Conservation (phyloP, 352 stramenopile species). For the Phytophthora pisi region DNA sequence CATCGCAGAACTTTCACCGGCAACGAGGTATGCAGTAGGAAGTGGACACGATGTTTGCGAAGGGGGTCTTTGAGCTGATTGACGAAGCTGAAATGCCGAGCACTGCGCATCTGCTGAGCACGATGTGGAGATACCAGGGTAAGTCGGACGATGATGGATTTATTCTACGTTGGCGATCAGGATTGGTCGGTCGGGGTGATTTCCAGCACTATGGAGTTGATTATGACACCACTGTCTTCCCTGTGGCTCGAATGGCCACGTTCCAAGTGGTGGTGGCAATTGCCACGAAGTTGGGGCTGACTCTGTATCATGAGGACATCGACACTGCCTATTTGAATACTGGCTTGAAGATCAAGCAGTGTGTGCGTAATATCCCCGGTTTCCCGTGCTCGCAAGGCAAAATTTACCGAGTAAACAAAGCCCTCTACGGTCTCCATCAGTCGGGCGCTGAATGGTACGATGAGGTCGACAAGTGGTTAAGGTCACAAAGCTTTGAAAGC, state of each 20-base stretch:
- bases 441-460: neutral
- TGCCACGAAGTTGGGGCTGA: neutral
- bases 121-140: neutral
- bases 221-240: slow-evolving; percentile 1
- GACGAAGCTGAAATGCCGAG: neutral
- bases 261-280: neutral
- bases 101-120: neutral
- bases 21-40: neutral
- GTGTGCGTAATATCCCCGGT: neutral
- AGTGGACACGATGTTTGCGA: neutral
- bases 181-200: slow-evolving; percentile 6
- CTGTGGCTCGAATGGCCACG: neutral
- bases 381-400: neutral
- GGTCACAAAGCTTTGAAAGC: neutral
- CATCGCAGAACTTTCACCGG: neutral
- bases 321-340: neutral
- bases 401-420: neutral
- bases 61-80: neutral
- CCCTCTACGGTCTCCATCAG: neutral
- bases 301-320: neutral
- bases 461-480: neutral
- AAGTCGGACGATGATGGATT: neutral
- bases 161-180: neutral
- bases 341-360: neutral
- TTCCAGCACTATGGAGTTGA: slow-evolving; percentile 11